These are phyloP conservation scores for Salvia sclarea DNA, from an alignment of 305 asterid genomes.

Conservation along the genomic window DNA sequence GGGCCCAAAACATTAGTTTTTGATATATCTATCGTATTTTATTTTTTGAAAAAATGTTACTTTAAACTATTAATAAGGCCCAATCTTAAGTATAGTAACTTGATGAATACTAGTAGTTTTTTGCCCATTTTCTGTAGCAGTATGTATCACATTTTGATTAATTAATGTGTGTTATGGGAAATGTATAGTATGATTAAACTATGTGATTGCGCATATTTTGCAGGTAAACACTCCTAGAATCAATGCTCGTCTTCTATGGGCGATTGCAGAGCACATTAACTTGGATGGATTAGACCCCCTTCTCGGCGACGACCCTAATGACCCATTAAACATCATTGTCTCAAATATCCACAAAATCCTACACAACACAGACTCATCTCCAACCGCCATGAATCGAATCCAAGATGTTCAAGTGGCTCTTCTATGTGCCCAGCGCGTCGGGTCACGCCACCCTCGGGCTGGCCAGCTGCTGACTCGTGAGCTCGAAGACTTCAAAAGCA, in stretches of 20 bases:
- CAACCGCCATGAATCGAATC: constrained; percentile 74
- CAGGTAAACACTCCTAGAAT: constrained; percentile 91
- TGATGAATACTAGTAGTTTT: no score
- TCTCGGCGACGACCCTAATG: constrained; percentile 95
- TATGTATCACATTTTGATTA: no score
- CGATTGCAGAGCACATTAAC: constrained; percentile 90
- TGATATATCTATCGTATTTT: no score
- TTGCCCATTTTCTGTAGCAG: no score
- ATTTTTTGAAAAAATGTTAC: no score
- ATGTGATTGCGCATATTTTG: no score
- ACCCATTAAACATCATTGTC: constrained; percentile 73
- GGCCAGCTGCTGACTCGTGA: constrained; percentile 82
- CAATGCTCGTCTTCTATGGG: constrained; percentile 76
- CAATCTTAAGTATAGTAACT: no score
- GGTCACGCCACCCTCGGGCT: constrained; percentile 90
- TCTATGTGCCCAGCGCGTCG: constrained; percentile 81
- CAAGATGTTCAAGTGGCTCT: constrained; percentile 97
- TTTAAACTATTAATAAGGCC: no score
- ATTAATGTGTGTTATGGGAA: no score
- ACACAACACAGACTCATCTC: constrained; percentile 74
- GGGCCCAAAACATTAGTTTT: no score
- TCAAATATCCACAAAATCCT: constrained; percentile 82
- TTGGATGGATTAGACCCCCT: constrained; percentile 96
- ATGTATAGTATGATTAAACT: no score
- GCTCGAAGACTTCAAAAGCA: constrained; percentile 86